These are phyloP conservation scores for Fusarium torulosum DNA, from an alignment of 2,329 filamentous ascomycete species.

Conservation along the genomic window DNA sequence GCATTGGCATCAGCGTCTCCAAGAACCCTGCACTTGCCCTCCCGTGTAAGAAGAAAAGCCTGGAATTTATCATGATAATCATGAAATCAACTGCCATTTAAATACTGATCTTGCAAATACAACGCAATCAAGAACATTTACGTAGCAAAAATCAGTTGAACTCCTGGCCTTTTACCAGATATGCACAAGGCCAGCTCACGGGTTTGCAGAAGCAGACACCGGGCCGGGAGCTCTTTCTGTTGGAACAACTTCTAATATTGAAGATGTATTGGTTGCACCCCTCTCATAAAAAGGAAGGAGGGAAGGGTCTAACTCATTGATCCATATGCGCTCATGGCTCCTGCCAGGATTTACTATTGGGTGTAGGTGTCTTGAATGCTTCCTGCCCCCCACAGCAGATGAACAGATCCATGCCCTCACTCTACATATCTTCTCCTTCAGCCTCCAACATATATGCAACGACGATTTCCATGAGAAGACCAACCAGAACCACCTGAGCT, in stretches of 20 bases:
- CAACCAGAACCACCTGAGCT: neutral
- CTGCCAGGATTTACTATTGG: neutral
- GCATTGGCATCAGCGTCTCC: conserved; percentile 30
- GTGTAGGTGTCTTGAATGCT: neutral
- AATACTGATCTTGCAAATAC: neutral
- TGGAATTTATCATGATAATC: conserved; percentile 18
- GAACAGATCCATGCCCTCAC: neutral
- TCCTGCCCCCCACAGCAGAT: neutral
- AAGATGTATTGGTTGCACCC: neutral
- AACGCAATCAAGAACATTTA: neutral
- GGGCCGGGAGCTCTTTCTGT: neutral
- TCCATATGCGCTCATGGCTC: neutral
- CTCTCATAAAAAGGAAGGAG: conserved; percentile 3
- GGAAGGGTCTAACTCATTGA: neutral
- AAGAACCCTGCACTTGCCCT: conserved; percentile 24
- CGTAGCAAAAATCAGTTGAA: neutral
- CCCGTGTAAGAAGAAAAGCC: neutral
- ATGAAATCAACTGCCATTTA: conserved; percentile 11
- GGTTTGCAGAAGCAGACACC: no score
- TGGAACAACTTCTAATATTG: neutral
- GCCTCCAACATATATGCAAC: neutral
- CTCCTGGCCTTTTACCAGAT: neutral
- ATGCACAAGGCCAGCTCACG: no score
- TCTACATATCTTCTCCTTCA: neutral
- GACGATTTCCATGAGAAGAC: neutral